These are phyloP conservation scores for Backusella sp. DNA, from an alignment of 192 early-diverging fungal species.

Conservation along the genomic window DNA sequence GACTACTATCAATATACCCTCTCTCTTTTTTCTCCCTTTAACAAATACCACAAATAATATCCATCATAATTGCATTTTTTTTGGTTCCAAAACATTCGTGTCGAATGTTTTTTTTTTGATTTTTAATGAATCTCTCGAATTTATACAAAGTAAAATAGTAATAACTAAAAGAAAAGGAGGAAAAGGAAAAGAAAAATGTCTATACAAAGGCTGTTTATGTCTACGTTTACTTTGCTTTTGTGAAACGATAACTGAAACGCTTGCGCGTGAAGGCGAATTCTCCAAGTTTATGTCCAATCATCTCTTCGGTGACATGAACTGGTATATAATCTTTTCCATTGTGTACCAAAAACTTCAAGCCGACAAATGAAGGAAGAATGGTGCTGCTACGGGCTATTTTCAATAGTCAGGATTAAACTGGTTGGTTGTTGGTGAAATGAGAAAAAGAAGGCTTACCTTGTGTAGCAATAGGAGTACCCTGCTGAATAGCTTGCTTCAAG, in stretches of 20 bases:
- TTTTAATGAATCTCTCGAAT: constrained; percentile 4
- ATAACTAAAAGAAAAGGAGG: not conserved
- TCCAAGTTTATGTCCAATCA: constrained; percentile 93
- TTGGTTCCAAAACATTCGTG: not conserved
- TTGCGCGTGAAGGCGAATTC: constrained; percentile 93
- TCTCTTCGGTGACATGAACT: constrained; percentile 83
- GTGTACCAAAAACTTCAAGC: constrained; percentile 86
- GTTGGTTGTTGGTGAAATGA: not conserved
- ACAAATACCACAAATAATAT: not conserved
- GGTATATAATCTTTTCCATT: constrained; percentile 91
- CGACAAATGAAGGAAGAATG: constrained; percentile 88
- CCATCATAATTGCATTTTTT: not conserved
- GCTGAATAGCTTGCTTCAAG: constrained; percentile 57
- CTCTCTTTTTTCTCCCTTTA: not conserved
- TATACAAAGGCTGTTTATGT: constrained; percentile 6
- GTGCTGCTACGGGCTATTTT: constrained; percentile 77
- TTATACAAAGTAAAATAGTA: not conserved
- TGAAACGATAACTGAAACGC: constrained; percentile 74
- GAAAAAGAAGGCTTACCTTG: constrained; percentile 23
- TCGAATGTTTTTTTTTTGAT: not conserved
- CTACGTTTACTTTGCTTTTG: constrained; percentile 73
- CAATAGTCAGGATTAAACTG: not conserved
- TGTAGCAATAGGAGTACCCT: constrained; percentile 56
- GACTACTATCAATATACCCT: not conserved
- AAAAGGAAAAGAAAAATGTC: not conserved